phyloP scores from a whole-genome alignment of 2,329 filamentous ascomycete genomes.

The Podosphaera fusca region DNA sequence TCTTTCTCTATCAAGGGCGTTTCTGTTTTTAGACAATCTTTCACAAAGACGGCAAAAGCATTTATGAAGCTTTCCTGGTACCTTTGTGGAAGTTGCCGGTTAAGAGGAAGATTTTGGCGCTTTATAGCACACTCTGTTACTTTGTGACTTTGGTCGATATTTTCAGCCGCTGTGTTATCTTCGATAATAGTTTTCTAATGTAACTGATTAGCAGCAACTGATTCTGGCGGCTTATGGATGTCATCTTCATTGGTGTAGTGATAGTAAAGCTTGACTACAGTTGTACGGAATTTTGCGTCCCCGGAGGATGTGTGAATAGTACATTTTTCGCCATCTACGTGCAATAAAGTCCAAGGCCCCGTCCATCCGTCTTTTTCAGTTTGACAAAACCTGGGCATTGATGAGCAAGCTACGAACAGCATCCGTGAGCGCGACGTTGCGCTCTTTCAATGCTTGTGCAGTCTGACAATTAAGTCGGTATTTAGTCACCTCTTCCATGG shows the following conservation, averaged over 20 bases:
- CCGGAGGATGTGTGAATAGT: neutral
- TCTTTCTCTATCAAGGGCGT: neutral
- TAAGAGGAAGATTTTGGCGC: neutral
- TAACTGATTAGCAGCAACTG: neutral
- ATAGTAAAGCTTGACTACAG: neutral
- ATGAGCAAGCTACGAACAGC: constrained; percentile 1
- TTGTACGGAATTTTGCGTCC: neutral
- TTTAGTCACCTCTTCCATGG: constrained; percentile 3
- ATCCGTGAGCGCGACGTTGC: neutral
- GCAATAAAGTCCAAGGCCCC: neutral
- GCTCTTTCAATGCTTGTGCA: neutral
- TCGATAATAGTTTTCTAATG: neutral
- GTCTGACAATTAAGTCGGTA: neutral
- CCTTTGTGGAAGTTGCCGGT: neutral
- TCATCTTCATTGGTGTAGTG: neutral
- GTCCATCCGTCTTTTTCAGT: constrained; percentile 1
- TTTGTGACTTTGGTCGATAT: neutral
- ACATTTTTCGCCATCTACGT: neutral
- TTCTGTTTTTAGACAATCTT: too few relatives aligned
- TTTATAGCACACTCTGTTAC: neutral
- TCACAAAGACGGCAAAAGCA: too few relatives aligned
- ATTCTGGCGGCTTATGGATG: neutral
- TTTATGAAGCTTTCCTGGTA: too few relatives aligned
- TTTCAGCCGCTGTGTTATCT: neutral
- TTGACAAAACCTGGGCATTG: neutral